Percentiles rank a stretch among this genome's conserved stretches.
These are phyloP conservation scores for Protomyces lactucae-debilis DNA, from an alignment of 1,139 yeast genomes.

Conservation along the genomic window DNA sequence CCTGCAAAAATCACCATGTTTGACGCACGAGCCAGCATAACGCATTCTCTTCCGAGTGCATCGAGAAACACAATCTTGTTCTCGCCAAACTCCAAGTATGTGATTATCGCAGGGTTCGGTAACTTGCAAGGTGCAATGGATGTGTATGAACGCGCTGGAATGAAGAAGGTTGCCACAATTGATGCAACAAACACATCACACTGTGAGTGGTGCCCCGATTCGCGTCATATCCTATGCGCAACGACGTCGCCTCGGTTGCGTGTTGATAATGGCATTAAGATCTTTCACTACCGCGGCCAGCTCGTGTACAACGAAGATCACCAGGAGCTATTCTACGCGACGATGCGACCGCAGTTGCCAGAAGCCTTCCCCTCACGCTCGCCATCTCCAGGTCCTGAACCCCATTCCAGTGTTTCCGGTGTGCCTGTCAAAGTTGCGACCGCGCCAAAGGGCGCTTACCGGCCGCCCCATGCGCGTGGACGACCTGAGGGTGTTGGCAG, in stretches of 20 bases:
- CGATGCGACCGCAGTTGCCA: slow-evolving; percentile 75
- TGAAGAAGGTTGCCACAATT: slow-evolving; percentile 69
- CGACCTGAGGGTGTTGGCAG: slow-evolving; percentile 26
- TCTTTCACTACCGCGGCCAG: slow-evolving; percentile 90
- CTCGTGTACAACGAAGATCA: slow-evolving; percentile 73
- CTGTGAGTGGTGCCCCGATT: slow-evolving; percentile 99
- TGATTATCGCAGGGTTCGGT: slow-evolving; percentile 95
- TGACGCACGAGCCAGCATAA: slow-evolving; percentile 86
- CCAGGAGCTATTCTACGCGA: slow-evolving; percentile 58
- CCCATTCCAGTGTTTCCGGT: slow-evolving; percentile 55
- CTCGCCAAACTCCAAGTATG: slow-evolving; percentile 90
- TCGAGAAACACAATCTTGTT: slow-evolving; percentile 86
- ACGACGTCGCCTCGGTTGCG: slow-evolving; percentile 95
- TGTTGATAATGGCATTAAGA: slow-evolving; percentile 89
- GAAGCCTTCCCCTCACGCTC: slow-evolving; percentile 57
- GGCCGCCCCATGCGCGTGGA: slow-evolving; percentile 91
- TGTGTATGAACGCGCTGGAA: slow-evolving; percentile 86
- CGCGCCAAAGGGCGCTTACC: slow-evolving; percentile 63
- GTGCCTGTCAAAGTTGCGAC: slow-evolving; percentile 52
- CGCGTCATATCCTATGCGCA: slow-evolving; percentile 86
- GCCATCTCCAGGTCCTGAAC: slow-evolving; percentile 55
- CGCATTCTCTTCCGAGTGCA: slow-evolving; percentile 77
- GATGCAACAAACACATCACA: slow-evolving; percentile 92
- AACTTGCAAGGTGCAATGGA: slow-evolving; percentile 96
- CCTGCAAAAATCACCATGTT: slow-evolving; percentile 94